These are phyloP conservation scores for Paramecium octaurelia DNA, from an alignment of 73 alveolate genomes.

Conservation along the genomic window DNA sequence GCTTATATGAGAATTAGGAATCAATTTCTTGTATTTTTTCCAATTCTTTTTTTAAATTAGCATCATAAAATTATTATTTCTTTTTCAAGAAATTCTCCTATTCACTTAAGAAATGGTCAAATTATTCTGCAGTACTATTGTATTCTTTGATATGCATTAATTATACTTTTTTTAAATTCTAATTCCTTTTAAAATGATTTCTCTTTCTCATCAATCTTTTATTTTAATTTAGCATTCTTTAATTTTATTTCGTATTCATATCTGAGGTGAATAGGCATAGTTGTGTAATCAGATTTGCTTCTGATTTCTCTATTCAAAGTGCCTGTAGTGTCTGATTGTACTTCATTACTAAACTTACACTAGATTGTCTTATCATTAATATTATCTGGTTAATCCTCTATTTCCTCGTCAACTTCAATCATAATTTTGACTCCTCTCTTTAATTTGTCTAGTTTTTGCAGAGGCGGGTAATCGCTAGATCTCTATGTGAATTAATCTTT, in stretches of 20 bases:
- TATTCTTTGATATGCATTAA: neutral
- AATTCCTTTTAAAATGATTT: neutral
- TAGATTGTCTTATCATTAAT: neutral
- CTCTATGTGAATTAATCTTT: neutral
- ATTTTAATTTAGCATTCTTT: neutral
- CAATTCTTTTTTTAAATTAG: neutral
- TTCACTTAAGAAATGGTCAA: neutral
- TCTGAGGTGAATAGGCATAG: neutral
- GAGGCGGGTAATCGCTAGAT: neutral
- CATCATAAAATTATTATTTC: neutral
- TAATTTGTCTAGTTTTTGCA: neutral
- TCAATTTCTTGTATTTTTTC: neutral
- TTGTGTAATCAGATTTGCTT: neutral
- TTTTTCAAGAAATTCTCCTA: neutral
- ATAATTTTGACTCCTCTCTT: neutral
- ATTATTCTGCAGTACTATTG: neutral
- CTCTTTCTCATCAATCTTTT: neutral
- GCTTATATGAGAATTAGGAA: neutral
- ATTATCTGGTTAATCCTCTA: neutral
- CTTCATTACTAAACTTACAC: neutral
- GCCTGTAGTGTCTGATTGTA: neutral
- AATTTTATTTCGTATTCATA: neutral
- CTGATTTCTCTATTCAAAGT: neutral
- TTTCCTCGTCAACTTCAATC: neutral
- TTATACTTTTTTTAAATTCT: neutral